Evolutionary conservation across 2,329 filamentous ascomycete genomes (phyloP).

Genomic region (Calonectria pauciramosa): DNA sequence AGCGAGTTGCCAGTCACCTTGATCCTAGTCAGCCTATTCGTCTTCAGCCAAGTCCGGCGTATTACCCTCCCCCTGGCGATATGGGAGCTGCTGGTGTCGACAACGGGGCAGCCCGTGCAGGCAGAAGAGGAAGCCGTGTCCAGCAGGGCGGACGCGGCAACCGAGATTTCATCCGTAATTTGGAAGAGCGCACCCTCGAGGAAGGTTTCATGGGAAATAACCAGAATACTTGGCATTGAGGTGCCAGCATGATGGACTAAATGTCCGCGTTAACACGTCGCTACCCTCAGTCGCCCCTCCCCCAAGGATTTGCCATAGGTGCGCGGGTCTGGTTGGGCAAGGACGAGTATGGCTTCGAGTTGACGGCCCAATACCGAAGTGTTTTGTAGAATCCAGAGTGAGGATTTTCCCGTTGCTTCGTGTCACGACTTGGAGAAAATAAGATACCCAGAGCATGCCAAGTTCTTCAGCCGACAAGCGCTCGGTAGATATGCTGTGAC

Average conservation of each 20-base stretch:
- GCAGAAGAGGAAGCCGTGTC: constrained; percentile 82
- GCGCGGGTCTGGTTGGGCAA: constrained; percentile 22
- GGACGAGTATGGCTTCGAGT: constrained; percentile 31
- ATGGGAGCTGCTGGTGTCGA: constrained; percentile 71
- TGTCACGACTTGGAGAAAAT: constrained; percentile 26
- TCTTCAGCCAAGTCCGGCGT: constrained; percentile 94
- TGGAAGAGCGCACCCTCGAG: constrained; percentile 94
- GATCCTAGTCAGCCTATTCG: constrained; percentile 96
- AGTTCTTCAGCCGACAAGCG: constrained; percentile 13
- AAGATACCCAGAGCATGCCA: constrained; percentile 22
- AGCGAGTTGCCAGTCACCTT: constrained; percentile 94
- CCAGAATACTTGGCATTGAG: constrained; percentile 77
- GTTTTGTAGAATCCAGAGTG: constrained; percentile 27
- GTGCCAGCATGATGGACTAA: constrained; percentile 34
- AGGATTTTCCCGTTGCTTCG: constrained; percentile 24
- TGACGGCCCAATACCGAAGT: constrained; percentile 29
- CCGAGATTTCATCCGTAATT: constrained; percentile 91
- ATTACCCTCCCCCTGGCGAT: constrained; percentile 94
- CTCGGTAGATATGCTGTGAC: constrained; percentile 14
- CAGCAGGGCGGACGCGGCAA: constrained; percentile 73
- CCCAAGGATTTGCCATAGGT: constrained; percentile 22
- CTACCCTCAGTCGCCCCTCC: constrained; percentile 22
- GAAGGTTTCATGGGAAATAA: constrained; percentile 84
- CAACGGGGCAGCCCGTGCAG: constrained; percentile 68
- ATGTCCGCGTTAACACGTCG: constrained; percentile 34